Evolutionary conservation across 202 grass and related monocot genomes (phyloP).

Genomic region (Dendrocalamus latiflorus): DNA sequence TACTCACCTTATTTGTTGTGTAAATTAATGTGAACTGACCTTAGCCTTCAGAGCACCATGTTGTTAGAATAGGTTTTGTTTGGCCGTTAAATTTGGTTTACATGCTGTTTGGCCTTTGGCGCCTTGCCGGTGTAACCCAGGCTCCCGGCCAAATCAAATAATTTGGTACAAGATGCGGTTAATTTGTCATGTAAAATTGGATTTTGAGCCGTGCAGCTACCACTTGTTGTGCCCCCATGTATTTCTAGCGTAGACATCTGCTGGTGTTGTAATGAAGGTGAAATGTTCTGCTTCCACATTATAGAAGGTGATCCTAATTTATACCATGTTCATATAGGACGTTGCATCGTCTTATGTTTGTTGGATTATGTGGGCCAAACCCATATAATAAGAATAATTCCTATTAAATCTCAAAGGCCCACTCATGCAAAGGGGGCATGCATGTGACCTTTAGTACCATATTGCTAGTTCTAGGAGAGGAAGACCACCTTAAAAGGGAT

Average conservation of each 20-base stretch:
- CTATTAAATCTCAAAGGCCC: no score
- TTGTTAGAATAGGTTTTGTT: not conserved
- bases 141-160: conserved; percentile 6
- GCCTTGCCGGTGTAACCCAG: not conserved
- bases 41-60: not conserved
- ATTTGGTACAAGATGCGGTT: conserved; percentile 3
- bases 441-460: no score
- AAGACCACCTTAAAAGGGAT: no score
- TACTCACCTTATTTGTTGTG: not conserved
- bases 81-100: not conserved
- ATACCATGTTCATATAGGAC: no score
- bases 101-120: not conserved
- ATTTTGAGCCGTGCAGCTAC: not conserved
- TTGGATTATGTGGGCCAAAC: no score
- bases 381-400: no score
- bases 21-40: not conserved
- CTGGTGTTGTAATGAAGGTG: not conserved
- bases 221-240: not conserved
- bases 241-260: not conserved
- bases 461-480: no score
- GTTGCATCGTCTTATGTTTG: no score
- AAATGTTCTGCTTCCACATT: not conserved
- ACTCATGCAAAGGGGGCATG: no score
- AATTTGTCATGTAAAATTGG: not conserved
- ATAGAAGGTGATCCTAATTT: no score